Conservation (phyloP, 1,139 yeast genomes). For the Insectozyma bohioensis region DNA sequence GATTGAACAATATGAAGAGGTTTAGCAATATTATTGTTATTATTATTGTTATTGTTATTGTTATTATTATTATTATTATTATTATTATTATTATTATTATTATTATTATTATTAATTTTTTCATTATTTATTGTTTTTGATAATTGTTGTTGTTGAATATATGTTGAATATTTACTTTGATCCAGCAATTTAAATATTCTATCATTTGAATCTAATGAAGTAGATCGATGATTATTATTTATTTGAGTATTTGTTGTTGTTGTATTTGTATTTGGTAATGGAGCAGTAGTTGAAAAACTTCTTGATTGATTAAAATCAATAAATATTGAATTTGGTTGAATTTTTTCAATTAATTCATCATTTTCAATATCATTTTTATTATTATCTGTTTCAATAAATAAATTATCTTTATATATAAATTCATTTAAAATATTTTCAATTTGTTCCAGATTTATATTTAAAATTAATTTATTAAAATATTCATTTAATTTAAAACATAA, state of each 20-base stretch:
- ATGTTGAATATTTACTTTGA: slow-evolving; percentile 1
- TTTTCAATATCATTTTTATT: slow-evolving; percentile 4
- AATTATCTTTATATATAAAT: slow-evolving; percentile 17
- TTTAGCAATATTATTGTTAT: background rate
- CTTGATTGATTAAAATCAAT: slow-evolving; percentile 17
- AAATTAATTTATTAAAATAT: slow-evolving; percentile 30
- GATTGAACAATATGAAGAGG: slow-evolving; percentile 5
- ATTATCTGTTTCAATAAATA: slow-evolving; percentile 11
- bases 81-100: background rate
- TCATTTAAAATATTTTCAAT: slow-evolving; percentile 15
- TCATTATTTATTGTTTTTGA: slow-evolving; percentile 1
- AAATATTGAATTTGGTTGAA: slow-evolving; percentile 22
- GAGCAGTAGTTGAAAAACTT: slow-evolving; percentile 28
- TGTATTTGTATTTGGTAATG: slow-evolving; percentile 21
- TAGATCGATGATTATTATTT: background rate
- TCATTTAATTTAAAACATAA: slow-evolving; percentile 36
- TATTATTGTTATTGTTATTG: background rate
- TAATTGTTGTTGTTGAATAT: background rate
- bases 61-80: background rate
- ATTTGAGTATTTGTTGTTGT: background rate
- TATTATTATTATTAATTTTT: background rate
- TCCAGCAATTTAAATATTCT: too few species aligned
- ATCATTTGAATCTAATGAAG: too few species aligned
- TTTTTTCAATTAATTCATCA: slow-evolving; percentile 22
- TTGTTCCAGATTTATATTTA: slow-evolving; percentile 6